Evolutionary conservation across 106 monocot genomes (phyloP).

Genomic region (Dendrobium huoshanense): DNA sequence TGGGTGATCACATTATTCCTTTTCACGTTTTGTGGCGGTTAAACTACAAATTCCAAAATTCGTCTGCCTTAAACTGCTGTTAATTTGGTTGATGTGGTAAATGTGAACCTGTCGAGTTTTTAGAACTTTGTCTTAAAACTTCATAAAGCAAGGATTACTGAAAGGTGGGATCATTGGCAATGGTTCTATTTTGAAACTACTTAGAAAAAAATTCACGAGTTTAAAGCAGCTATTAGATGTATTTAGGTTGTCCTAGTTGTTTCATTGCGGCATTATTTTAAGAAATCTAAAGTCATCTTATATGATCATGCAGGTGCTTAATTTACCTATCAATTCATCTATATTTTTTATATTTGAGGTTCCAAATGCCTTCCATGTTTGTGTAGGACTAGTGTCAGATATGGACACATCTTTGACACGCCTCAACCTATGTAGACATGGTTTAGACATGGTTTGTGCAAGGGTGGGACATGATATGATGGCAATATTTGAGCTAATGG

Average conservation of each 20-base stretch:
- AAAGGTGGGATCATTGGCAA: not conserved
- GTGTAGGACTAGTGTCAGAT: no score
- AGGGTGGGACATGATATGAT: no score
- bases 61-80: not conserved
- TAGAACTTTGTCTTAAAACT: not conserved
- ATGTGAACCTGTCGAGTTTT: not conserved
- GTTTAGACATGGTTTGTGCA: no score
- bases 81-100: not conserved
- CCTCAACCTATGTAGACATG: no score
- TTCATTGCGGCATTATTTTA: not conserved
- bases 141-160: not conserved
- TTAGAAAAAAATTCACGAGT: not conserved
- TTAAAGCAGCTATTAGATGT: not conserved
- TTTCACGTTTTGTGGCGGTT: not conserved
- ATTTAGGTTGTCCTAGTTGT: not conserved
- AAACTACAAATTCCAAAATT: not conserved
- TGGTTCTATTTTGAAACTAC: not conserved
- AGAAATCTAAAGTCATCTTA: not conserved
- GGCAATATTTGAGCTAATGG: no score
- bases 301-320: not conserved
- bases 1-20: not conserved
- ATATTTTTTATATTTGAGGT: not conserved
- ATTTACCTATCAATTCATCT: not conserved
- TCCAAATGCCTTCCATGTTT: no score
- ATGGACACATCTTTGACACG: no score